Conservation (phyloP, 176 grass and related monocot species). For the Tillandsia fasciculata region DNA sequence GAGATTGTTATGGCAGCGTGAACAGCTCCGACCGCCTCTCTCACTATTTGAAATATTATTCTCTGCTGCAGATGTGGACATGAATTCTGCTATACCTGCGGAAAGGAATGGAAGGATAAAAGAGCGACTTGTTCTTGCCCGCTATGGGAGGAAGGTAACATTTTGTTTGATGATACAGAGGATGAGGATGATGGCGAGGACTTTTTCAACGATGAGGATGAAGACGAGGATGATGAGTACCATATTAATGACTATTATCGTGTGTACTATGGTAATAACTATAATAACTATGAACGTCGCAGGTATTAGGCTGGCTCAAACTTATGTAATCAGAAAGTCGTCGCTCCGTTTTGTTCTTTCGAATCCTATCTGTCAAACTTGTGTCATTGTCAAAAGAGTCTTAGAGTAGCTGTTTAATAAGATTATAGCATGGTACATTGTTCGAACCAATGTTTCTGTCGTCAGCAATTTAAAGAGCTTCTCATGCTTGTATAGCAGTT, state of each 20-base stretch:
- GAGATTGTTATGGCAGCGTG: no score
- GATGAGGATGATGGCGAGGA: background rate
- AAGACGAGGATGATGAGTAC: constrained; percentile 3
- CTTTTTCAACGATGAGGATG: constrained; percentile 12
- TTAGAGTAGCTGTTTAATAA: no score
- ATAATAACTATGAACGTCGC: background rate
- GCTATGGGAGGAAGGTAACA: constrained; percentile 51
- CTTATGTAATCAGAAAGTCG: no score
- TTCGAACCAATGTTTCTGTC: no score
- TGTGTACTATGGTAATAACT: background rate
- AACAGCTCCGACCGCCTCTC: no score
- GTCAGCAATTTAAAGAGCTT: no score
- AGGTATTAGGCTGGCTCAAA: background rate
- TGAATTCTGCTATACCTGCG: constrained; percentile 86
- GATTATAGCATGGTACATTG: no score
- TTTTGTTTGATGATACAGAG: constrained; percentile 23
- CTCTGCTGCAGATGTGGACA: constrained; percentile 41
- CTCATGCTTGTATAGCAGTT: no score
- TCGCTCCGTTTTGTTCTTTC: no score
- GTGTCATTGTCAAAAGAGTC: no score
- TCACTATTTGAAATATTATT: background rate
- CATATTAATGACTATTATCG: background rate
- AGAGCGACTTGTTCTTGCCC: constrained; percentile 54
- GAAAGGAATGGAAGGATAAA: constrained; percentile 68
- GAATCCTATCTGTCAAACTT: no score